Conservation (phyloP, 2,329 filamentous ascomycete genomes). For the Microsporum ferrugineum region DNA sequence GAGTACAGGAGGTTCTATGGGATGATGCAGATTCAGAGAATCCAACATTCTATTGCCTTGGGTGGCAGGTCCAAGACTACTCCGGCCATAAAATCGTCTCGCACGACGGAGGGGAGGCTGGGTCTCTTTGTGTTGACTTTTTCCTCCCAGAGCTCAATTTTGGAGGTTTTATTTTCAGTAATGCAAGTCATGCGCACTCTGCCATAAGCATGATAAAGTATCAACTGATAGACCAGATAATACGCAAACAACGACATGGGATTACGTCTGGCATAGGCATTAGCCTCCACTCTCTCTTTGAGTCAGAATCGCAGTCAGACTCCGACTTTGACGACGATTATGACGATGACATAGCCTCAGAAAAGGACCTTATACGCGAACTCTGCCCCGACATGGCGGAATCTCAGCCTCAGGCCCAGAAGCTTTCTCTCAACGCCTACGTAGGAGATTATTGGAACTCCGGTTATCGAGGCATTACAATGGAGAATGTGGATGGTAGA, state of each 20-base stretch:
- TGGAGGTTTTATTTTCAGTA: background rate
- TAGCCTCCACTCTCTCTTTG: background rate
- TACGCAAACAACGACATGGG: constrained; percentile 17
- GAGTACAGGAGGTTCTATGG: constrained; percentile 17
- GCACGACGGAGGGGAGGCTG: background rate
- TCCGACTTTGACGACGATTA: background rate
- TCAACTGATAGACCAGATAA: constrained; percentile 16
- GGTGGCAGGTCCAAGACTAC: constrained; percentile 7
- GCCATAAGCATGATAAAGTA: background rate
- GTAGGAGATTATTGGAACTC: background rate
- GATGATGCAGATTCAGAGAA: constrained; percentile 12
- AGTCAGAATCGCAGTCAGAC: background rate
- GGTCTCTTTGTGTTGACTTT: background rate
- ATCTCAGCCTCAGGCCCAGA: background rate
- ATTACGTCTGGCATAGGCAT: background rate
- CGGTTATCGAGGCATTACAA: constrained; percentile 19
- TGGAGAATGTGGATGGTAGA: constrained; percentile 18
- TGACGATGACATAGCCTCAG: background rate
- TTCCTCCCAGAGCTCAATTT: background rate
- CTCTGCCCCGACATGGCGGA: background rate
- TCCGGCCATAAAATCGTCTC: constrained; percentile 9
- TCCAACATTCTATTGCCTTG: constrained; percentile 16
- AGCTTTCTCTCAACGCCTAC: background rate
- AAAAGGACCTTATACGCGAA: background rate
- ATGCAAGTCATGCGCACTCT: background rate